Base-by-base conservation (phyloP, 1,284 basidiomycete genomes). In the Flammula alnicola region DNA sequence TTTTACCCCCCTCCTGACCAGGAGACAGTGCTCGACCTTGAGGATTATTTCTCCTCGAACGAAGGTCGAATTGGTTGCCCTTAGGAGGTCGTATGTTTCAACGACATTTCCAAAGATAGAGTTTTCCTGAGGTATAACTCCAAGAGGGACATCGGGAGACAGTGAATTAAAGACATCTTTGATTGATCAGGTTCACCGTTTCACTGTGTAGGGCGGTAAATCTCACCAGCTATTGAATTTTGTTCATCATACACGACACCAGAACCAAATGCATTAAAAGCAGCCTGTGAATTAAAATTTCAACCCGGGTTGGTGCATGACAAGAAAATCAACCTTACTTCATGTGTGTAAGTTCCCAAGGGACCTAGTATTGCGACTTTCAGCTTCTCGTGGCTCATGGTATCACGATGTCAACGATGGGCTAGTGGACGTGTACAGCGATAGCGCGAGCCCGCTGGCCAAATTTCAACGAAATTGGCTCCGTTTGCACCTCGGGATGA, bases 121-220 rank as follows among this genome's bases (percentile, higher is more conserved):
- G 60, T 91, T 91, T 67, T 91, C 89, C 63, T 87, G 84, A 11
- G 88, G 89, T 16, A 91, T 71, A 8, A 91, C 72, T 16, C 77
- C 87, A 39, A 81, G 59, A 30, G 67, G 62, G 5, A 59, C 50
- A 6, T 54, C 46, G 4, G 62, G 52, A 7, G 57, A 54, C 17
- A 91, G 64, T 7, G 76, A 67, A 35, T 74, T 61, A 51, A 84
- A 83, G 17, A 84, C 80, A 55, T 78, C 88, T 91, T 35, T 44
- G n/a, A 30, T 46, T 4, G 45, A 51, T 40, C 29, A 53, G 27
- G 26, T 23, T 5, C 25, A 1, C 20, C 16, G 55, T 44, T 25
- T 33, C 25, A 6, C 27, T 22, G 11, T 42, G 3, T 27, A 17
- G 40, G 32, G 31, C 26, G 5, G 35, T 38, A 72, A 20, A 19